A percentile compares a stretch with the other conserved stretches of the same genome.
Conservation (phyloP, 108 stramenopile species). For the Parmales sp. region DNA sequence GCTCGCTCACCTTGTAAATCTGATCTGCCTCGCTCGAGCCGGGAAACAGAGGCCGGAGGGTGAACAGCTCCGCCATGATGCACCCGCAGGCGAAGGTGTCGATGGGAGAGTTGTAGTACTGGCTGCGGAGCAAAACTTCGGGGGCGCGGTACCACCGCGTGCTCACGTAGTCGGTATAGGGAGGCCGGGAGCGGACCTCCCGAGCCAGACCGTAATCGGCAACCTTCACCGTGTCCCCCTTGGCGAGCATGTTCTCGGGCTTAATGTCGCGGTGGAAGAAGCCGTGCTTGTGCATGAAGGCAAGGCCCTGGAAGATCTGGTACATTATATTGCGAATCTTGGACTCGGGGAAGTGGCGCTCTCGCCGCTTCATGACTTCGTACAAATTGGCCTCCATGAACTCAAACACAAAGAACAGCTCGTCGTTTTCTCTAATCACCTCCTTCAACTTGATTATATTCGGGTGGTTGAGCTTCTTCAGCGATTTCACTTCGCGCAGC, state of each 20-base stretch:
- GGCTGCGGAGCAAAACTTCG: constrained; percentile 68
- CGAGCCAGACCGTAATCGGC: constrained; percentile 91
- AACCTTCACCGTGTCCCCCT: constrained; percentile 64
- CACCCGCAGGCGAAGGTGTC: constrained; percentile 88
- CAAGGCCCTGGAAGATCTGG: constrained; percentile 74
- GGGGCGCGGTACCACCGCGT: constrained; percentile 97
- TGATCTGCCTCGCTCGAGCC: constrained; percentile 82
- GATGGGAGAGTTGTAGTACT: constrained; percentile 72
- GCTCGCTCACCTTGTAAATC: too few relatives aligned
- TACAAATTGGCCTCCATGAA: constrained; percentile 91
- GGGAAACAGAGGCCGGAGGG: constrained; percentile 81
- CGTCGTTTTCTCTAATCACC: constrained; percentile 78
- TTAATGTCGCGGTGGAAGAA: constrained; percentile 92
- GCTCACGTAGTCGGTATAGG: constrained; percentile 83
- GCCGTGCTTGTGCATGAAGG: constrained; percentile 75
- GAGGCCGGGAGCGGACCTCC: constrained; percentile 43
- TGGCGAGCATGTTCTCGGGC: constrained; percentile 83
- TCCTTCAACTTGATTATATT: constrained; percentile 79
- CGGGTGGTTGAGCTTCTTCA: constrained; percentile 63
- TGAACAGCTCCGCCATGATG: constrained; percentile 81
- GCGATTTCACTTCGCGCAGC: constrained; percentile 72
- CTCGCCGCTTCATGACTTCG: constrained; percentile 58
- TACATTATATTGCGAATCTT: constrained; percentile 64
- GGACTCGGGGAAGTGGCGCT: constrained; percentile 4
- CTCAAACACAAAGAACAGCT: constrained; percentile 90